Conservation (phyloP, 1,284 basidiomycete genomes). For the Lignosus rhinocerotis region DNA sequence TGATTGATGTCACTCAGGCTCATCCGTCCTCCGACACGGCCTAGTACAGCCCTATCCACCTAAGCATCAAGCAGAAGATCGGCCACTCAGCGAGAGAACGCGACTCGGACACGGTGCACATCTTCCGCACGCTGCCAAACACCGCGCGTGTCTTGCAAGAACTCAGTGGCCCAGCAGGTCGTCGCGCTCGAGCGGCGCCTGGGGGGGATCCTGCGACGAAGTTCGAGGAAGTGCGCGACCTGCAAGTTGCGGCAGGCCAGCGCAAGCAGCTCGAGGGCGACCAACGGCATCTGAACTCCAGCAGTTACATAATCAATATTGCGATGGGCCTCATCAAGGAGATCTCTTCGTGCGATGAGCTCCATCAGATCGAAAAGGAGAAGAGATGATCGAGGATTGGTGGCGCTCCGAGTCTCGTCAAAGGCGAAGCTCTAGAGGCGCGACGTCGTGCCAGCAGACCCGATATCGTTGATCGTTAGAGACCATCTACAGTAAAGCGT, state of each 20-base stretch:
- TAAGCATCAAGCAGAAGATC: conserved; percentile 90
- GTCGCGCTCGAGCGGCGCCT: conserved; percentile 79
- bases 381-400: conserved; percentile 65
- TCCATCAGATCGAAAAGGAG: conserved; percentile 78
- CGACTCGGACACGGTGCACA: conserved; percentile 74
- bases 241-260: conserved; percentile 83
- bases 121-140: conserved; percentile 87
- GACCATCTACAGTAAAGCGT: no score
- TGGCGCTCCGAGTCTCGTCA: conserved; percentile 36
- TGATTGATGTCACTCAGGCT: background rate
- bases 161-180: conserved; percentile 80
- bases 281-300: no score
- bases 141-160: conserved; percentile 82
- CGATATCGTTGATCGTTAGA: no score
- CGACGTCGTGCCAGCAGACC: no score
- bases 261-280: no score
- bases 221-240: conserved; percentile 82
- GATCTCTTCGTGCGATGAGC: conserved; percentile 80
- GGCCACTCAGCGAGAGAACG: conserved; percentile 80
- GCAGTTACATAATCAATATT: no score
- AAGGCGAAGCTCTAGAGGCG: conserved; percentile 53
- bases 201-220: conserved; percentile 79
- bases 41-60: conserved; percentile 76
- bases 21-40: background rate
- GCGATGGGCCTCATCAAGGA: conserved; percentile 84